Base-by-base conservation (phyloP, 441 rosid genomes). In the Biscutella laevigata region DNA sequence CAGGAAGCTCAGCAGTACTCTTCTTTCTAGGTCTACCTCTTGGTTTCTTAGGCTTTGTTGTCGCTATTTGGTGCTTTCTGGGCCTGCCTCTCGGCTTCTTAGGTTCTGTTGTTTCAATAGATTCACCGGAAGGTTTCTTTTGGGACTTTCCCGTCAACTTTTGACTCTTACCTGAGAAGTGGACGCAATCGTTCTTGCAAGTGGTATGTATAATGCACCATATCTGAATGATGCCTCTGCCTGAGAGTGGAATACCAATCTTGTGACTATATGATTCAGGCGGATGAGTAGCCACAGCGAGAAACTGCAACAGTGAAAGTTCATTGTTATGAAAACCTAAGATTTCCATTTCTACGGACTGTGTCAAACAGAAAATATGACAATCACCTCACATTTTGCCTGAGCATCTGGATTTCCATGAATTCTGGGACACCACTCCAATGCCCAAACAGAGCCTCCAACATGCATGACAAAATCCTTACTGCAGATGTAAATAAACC, bases 211-310 rank as follows among this genome's bases (percentile, higher is more conserved):
- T 48, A 62, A 92, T 45, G 60, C 87, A 78, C 97, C 95, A 92
- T 61, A 92, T 86, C 72, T 92, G 95, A 72, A 92, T 65, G 20
- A 84, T 54, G 66, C 98, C 99, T 71, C 94, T 80, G 41, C 99
- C 99, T 52, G 73, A 61, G 53, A 82, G 81, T 19, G 78, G 77
- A 65, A 56, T 58, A 58, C 97, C 99, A 27, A 88, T 69, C 72
- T 72, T 84, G 83, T 92, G 97, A 69, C 77, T 76, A 59, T 70
- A 82, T 43, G 94, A 78, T 33, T 75, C 85, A 44, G 88, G 80
- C 50, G 97, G 94, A 79, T 88, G 97, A 68, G 97, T 79, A 71
- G 88, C 77, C 62, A 88, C 74, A 32, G 92, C 97, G 64, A 92
- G 71, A 76, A 80, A 92, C 97, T 88, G 77, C 59, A 54, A 35